Conservation (phyloP, 1,139 yeast genomes). For the Cylindricascospora bacillispora region DNA sequence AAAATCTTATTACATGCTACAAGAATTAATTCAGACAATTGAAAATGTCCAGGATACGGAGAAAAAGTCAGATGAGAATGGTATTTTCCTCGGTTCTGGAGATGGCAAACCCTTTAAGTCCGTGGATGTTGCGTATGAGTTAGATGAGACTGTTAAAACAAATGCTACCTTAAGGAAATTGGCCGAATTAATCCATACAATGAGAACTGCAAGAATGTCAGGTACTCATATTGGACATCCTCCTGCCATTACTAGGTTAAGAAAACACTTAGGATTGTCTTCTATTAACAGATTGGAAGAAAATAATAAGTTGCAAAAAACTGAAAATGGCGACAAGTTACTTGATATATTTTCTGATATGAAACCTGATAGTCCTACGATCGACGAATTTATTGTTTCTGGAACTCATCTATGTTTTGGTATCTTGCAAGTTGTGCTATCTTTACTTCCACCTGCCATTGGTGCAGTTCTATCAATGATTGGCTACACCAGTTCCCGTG, state of each 20-base stretch:
- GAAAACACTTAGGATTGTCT: constrained; percentile 31
- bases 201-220: constrained; percentile 51
- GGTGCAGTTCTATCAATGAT: constrained; percentile 82
- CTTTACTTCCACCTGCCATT: constrained; percentile 82
- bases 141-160: constrained; percentile 30
- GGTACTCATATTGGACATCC: constrained; percentile 47
- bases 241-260: constrained; percentile 31
- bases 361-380: constrained; percentile 35
- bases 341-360: not conserved
- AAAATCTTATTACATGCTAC: constrained; percentile 77
- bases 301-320: not conserved
- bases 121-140: constrained; percentile 32
- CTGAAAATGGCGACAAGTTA: not conserved
- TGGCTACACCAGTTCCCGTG: constrained; percentile 81
- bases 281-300: constrained; percentile 10
- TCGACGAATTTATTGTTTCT: constrained; percentile 83
- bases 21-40: constrained; percentile 48
- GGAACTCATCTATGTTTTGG: constrained; percentile 92
- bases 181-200: constrained; percentile 45
- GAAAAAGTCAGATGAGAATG: constrained; percentile 5
- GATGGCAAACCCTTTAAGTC: constrained; percentile 22
- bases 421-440: constrained; percentile 75
- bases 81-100: constrained; percentile 15
- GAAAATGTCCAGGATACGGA: constrained; percentile 17
- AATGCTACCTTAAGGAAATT: constrained; percentile 40